A percentile compares a stretch with the other conserved stretches of the same genome.
phyloP scores from a whole-genome alignment of 192 early-diverging fungal genomes.

The Diversispora epigaea region DNA sequence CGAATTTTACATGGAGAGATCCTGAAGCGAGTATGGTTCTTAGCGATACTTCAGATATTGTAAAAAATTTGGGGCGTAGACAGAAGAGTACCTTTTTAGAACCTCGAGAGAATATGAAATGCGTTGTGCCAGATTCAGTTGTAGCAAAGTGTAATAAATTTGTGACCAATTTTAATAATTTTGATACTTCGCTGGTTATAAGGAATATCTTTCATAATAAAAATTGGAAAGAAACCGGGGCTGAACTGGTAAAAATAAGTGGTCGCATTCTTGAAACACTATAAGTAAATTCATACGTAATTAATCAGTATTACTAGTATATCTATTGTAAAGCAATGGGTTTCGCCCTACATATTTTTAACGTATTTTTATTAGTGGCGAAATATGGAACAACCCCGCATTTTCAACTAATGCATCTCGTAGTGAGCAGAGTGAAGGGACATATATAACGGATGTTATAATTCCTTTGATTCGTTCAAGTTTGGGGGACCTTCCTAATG shows the following conservation, averaged over 20 bases:
- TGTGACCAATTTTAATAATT: constrained; percentile 1
- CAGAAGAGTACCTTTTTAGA: not conserved
- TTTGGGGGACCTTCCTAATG: not conserved
- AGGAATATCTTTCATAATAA: constrained; percentile 8
- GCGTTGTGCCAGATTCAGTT: not conserved
- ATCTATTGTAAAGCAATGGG: no score
- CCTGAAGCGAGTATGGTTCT: not conserved
- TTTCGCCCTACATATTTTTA: no score
- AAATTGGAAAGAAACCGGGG: constrained; percentile 18
- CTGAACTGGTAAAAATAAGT: not conserved
- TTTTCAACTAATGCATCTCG: not conserved
- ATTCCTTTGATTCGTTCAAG: not conserved
- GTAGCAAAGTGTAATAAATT: constrained; percentile 5
- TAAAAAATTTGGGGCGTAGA: not conserved
- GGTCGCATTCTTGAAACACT: constrained; percentile 6
- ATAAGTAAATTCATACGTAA: not conserved
- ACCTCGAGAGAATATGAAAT: constrained; percentile 26
- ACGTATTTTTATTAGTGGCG: not conserved
- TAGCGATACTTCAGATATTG: no score
- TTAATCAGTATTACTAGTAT: not conserved
- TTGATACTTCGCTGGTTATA: not conserved
- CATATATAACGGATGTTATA: not conserved
- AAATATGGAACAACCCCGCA: not conserved
- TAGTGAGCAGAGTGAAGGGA: not conserved
- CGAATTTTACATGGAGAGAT: not conserved